Evolutionary conservation across 2,329 filamentous ascomycete species (phyloP), one percentile per base, ranked within the genome.

Genomic region (Fusarium brachygibbosum): DNA sequence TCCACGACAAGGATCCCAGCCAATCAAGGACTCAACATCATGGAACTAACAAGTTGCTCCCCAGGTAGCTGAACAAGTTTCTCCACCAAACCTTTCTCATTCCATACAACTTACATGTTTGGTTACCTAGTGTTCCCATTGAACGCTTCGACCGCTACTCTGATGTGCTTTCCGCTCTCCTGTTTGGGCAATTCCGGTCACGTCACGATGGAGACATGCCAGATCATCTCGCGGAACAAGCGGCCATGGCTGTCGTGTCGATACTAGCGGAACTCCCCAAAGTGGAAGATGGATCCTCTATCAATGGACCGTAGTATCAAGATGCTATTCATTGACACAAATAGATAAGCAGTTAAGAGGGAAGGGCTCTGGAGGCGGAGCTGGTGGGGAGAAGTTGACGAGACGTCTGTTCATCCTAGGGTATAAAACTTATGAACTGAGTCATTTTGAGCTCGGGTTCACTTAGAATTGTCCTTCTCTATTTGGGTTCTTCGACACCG

Each of bases 181-280:
- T 14, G 9, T 67, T 54, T 52, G 16, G 67, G 62, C 19, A 46
- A 51, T 66, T 50, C 62, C 59, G 60, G 60, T 38, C 52, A 70
- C 46, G 71, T 60, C 46, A 68, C 29, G 60, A 52, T 45, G 59
- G 69, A 73, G 67, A 71, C 63, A 58, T 72, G 58, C 59, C 59
- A 68, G 31, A 48, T 63, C 63, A 50, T 46, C 34, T 46, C 41
- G 52, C 29, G 46, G 52, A 63, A 52, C 53, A 56, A 14, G 32
- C 62, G 28, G 49, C 23, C 49, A 32, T 55, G 46, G 34, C 21
- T 46, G 31, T 42, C 29, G 25, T 41, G 17, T 29, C 31, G 31
- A 10, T 48, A 31, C 16, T 35, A 13, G 23, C 62, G 61, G 62
- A 65, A 51, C 35, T 16, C 17, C 60, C 61, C 21, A 34, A 52